These are phyloP conservation scores for Neopestalotiopsis sp. DNA, from an alignment of 2,329 filamentous ascomycete species.

Conservation along the genomic window DNA sequence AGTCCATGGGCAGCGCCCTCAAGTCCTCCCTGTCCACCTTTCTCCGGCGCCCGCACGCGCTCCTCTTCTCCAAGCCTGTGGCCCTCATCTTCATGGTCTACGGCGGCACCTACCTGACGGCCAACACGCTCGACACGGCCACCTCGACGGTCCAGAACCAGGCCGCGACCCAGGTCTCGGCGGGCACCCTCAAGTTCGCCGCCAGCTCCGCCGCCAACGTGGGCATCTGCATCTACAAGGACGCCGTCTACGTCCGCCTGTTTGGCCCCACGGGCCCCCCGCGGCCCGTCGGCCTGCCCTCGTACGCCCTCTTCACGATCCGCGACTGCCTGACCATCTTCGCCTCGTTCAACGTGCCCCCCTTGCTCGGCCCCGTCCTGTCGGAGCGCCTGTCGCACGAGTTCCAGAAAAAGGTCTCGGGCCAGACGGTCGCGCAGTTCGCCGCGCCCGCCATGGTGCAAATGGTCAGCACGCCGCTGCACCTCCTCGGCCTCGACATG, in stretches of 20 bases:
- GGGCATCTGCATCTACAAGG: constrained; percentile 86
- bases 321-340: constrained; percentile 91
- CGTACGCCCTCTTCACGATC: constrained; percentile 78
- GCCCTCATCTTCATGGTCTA: constrained; percentile 77
- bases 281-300: constrained; percentile 68
- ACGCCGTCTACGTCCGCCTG: constrained; percentile 81
- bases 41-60: constrained; percentile 61
- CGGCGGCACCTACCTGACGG: constrained; percentile 86
- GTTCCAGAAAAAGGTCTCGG: constrained; percentile 53
- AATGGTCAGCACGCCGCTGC: constrained; percentile 79
- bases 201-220: constrained; percentile 84
- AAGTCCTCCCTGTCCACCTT: constrained; percentile 61
- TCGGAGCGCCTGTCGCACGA: constrained; percentile 58
- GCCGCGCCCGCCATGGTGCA: constrained; percentile 80
- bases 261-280: constrained; percentile 68
- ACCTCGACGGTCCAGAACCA: constrained; percentile 66
- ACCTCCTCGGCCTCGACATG: constrained; percentile 82
- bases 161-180: constrained; percentile 67
- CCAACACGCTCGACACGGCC: constrained; percentile 84
- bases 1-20: constrained; percentile 63
- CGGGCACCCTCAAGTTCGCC: constrained; percentile 80
- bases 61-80: constrained; percentile 70
- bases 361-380: constrained; percentile 74
- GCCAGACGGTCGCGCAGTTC: constrained; percentile 77
- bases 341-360: constrained; percentile 88